These are phyloP conservation scores for Aspergillus amoenus DNA, from an alignment of 2,329 filamentous ascomycete species.

Conservation along the genomic window DNA sequence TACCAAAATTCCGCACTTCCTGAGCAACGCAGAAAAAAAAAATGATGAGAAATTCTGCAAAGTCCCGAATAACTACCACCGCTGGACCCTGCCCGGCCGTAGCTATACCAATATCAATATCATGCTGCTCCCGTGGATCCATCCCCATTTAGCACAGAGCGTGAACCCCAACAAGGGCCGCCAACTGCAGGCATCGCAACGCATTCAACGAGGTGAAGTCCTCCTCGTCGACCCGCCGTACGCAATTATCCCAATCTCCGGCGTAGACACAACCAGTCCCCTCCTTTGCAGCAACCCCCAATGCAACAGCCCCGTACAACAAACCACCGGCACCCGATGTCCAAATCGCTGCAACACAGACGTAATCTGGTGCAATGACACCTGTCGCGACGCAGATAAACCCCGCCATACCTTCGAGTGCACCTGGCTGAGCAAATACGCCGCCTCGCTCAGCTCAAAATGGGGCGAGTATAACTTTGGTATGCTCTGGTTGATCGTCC, in stretches of 20 bases:
- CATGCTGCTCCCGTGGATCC: slow-evolving; percentile 23
- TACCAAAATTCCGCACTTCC: background rate
- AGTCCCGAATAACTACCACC: background rate
- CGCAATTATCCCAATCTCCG: slow-evolving; percentile 26
- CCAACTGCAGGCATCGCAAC: slow-evolving; percentile 27
- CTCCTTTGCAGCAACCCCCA: slow-evolving; percentile 31
- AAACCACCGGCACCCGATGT: slow-evolving; percentile 16
- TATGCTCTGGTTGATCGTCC: slow-evolving; percentile 36
- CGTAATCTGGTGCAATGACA: slow-evolving; percentile 28
- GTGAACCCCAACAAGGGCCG: slow-evolving; percentile 31
- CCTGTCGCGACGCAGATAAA: slow-evolving; percentile 23
- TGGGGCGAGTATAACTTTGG: slow-evolving; percentile 34
- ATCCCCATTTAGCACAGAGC: slow-evolving; percentile 28
- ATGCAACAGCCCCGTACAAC: slow-evolving; percentile 24
- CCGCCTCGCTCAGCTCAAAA: slow-evolving; percentile 25
- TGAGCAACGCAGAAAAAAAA: background rate
- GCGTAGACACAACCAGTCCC: background rate
- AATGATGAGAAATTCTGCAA: background rate
- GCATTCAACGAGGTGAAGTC: slow-evolving; percentile 25
- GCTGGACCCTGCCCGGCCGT: background rate
- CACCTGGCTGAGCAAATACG: slow-evolving; percentile 29
- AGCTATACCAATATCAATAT: background rate
- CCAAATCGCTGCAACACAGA: slow-evolving; percentile 25
- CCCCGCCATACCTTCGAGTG: slow-evolving; percentile 32
- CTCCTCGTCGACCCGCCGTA: slow-evolving; percentile 33